Evolutionary conservation across 2,329 filamentous ascomycete genomes (phyloP), one percentile per base, ranked within the genome.

Genomic region (Talaromyces islandicus): DNA sequence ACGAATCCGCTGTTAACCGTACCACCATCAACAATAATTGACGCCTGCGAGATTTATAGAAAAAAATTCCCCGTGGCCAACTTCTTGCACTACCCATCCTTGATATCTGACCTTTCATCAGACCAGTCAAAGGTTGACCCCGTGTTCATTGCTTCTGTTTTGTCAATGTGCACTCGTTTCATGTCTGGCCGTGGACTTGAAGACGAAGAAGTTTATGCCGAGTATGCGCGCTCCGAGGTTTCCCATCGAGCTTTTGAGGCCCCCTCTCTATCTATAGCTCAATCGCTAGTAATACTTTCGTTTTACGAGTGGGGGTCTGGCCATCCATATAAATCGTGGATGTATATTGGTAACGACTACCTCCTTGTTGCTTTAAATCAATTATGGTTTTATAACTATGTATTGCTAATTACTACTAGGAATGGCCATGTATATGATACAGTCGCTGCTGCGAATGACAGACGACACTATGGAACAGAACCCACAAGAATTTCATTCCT

Each of bases 371-470:
- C 9, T 46, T 38, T 12, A 24, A 24, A 46, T 4, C n/a, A 43
- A 21, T 11, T 7, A 35, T 38, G 5, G 6, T 38, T n/a, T 38
- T 38, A 24, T 12, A 12, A 24, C 4, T 14, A 24, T 46, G 24
- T 9, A 11, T 58, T 67, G n/a, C 67, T 30, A 43, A 19, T 3
- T 9, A 41, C 27, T 11, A 21, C 7, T 27, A 73, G 71, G 72
- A 17, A 74, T 74, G 72, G 72, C 72, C 6, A 74, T 72, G 0
- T 74, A 74, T 46, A 74, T 74, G 72, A 73, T 74, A 14, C 72
- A 74, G 56, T 73, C 70, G 1, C 65, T 74, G 17, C 60, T 74
- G 3, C 73, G 72, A 51, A 74, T 68, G 48, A 69, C 72, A 12
- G 72, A 74, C 43, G 72, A 74, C 21, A 72, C 68, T 29, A 74